Percentiles rank a stretch among this genome's conserved stretches.
Evolutionary conservation across 2,329 filamentous ascomycete species (phyloP).

Genomic region (Teratosphaeria nubilosa): DNA sequence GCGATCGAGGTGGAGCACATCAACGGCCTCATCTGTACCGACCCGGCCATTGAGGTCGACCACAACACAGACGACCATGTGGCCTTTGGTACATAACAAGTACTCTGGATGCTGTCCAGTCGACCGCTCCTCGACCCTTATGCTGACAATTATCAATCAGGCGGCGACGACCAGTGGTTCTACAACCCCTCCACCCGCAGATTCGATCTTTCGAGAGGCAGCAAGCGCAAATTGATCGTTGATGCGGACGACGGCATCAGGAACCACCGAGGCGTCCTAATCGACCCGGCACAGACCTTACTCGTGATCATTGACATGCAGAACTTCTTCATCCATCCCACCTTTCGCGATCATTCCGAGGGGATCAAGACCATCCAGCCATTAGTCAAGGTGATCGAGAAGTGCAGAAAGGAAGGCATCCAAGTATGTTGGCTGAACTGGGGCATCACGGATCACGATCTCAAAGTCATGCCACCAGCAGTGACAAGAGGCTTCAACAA

Average conservation of each 20-base stretch:
- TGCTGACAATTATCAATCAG: constrained; percentile 9
- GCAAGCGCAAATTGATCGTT: constrained; percentile 27
- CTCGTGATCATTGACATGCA: constrained; percentile 36
- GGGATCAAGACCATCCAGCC: constrained; percentile 28
- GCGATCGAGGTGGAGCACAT: constrained; percentile 20
- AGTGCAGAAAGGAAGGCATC: constrained; percentile 31
- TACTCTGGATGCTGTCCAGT: constrained; percentile 6
- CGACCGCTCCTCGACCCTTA: background rate
- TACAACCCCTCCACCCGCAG: constrained; percentile 31
- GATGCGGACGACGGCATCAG: constrained; percentile 31
- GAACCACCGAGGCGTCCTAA: constrained; percentile 32
- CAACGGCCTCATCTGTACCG: constrained; percentile 15
- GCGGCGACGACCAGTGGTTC: constrained; percentile 33
- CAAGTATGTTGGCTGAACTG: constrained; percentile 34
- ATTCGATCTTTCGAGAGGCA: constrained; percentile 33
- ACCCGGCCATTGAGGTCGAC: constrained; percentile 15
- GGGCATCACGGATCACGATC: constrained; percentile 30
- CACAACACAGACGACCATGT: constrained; percentile 30
- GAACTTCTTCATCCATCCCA: constrained; percentile 33
- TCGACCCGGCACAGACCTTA: constrained; percentile 30
- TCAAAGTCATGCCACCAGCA: constrained; percentile 31
- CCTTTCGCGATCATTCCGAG: constrained; percentile 20
- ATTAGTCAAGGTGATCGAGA: constrained; percentile 29
- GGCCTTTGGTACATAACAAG: constrained; percentile 23
- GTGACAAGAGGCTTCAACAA: constrained; percentile 34